phyloP scores from a whole-genome alignment of 768 basidiomycete genomes.

The Daedaleopsis nitida region DNA sequence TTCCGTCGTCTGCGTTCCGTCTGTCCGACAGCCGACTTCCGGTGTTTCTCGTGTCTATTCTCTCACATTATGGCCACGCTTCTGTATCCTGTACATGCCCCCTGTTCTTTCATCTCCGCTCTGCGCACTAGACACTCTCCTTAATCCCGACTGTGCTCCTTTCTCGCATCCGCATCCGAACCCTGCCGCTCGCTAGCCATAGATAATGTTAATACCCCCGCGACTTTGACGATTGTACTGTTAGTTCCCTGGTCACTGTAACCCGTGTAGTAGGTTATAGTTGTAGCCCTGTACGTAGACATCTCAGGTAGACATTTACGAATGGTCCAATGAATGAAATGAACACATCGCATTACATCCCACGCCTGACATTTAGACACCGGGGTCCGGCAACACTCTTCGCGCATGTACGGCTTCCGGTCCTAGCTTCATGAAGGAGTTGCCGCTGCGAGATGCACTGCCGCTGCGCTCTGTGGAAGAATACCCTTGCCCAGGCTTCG shows the following conservation, averaged over 20 bases:
- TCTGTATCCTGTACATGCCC: neutral
- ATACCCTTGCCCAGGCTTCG: too few species aligned
- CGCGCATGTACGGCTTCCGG: too few species aligned
- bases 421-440: too few species aligned
- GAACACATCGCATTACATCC: too few species aligned
- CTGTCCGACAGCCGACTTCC: neutral
- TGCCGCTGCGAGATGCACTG: too few species aligned
- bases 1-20: neutral
- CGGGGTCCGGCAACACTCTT: too few species aligned
- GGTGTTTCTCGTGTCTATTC: neutral
- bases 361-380: too few species aligned
- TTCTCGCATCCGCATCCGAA: neutral
- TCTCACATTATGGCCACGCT: neutral
- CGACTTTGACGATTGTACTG: neutral
- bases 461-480: too few species aligned
- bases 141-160: neutral
- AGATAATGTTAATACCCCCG: neutral
- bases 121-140: slow-evolving; percentile 1
- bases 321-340: neutral
- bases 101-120: slow-evolving; percentile 16
- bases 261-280: neutral
- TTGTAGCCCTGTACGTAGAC: neutral
- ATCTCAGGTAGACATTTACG: neutral
- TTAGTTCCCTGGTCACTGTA: neutral
- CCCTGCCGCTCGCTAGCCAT: neutral